These are phyloP conservation scores for Flaveria linearis DNA, from an alignment of 129 eudicot genomes.

Conservation along the genomic window DNA sequence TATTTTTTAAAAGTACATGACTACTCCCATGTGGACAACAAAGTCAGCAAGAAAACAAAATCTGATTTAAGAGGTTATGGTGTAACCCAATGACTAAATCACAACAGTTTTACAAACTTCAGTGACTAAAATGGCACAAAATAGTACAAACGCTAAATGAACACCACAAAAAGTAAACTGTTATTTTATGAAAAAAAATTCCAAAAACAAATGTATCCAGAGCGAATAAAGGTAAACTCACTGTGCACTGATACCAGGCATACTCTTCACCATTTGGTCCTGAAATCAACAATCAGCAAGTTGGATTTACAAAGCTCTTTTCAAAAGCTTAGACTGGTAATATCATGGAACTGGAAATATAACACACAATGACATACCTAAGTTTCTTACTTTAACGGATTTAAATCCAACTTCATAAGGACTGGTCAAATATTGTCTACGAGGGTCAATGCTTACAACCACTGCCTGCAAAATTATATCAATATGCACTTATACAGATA, in stretches of 20 bases:
- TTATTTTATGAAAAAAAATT: background rate
- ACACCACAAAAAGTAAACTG: background rate
- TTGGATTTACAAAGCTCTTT: constrained; percentile 46
- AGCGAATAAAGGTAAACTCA: constrained; percentile 34
- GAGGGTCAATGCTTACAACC: constrained; percentile 92
- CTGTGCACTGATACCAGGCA: constrained; percentile 99
- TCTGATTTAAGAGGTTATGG: background rate
- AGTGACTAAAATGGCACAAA: background rate
- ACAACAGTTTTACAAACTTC: background rate
- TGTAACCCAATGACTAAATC: background rate
- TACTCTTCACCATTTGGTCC: constrained; percentile 68
- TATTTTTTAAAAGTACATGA: background rate
- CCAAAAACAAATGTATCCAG: background rate
- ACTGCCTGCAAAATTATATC: constrained; percentile 61
- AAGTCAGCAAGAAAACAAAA: background rate
- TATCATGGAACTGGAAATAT: too few species aligned
- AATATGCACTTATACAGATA: too few species aligned
- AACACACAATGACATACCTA: constrained; percentile 48
- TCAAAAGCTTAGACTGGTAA: background rate
- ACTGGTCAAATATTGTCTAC: constrained; percentile 77
- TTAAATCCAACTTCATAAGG: constrained; percentile 71
- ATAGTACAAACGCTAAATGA: background rate
- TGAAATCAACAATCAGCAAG: constrained; percentile 33
- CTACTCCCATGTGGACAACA: background rate
- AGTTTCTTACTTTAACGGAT: constrained; percentile 59